Conservation (phyloP, 805 yeast genomes). For the Metschnikowia henanensis region DNA sequence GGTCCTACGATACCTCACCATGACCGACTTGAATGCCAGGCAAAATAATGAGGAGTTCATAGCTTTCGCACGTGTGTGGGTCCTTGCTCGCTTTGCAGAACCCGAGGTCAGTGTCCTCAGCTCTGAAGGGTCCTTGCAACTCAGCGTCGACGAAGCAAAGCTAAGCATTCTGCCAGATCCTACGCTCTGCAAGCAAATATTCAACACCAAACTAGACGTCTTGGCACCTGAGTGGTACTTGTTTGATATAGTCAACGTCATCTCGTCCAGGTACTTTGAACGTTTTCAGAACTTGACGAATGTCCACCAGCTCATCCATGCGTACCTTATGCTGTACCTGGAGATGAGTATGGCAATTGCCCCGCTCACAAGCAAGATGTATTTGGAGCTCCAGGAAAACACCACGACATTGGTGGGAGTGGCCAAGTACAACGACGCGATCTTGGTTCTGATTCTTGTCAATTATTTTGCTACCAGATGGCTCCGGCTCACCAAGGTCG, state of each 20-base stretch:
- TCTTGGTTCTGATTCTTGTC: conserved; percentile 9
- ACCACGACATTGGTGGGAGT: conserved; percentile 10
- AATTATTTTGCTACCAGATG: conserved; percentile 14
- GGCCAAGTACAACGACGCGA: conserved; percentile 7
- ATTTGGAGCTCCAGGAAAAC: conserved; percentile 6
- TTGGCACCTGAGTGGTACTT: conserved; percentile 5
- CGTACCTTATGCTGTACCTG: conserved; percentile 16
- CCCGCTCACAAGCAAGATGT: conserved; percentile 10
- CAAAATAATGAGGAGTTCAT: conserved; percentile 9
- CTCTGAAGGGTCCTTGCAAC: conserved; percentile 9
- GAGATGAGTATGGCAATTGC: conserved; percentile 9
- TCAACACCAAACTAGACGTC: conserved; percentile 1
- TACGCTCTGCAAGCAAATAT: conserved; percentile 5
- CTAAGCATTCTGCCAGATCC: conserved; percentile 16
- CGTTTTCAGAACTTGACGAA: conserved; percentile 12
- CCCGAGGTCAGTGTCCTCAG: conserved; percentile 13
- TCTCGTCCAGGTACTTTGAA: conserved; percentile 12
- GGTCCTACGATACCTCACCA: conserved; percentile 8
- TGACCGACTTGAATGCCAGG: conserved; percentile 5
- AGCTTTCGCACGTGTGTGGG: conserved; percentile 20
- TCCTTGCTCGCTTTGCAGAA: conserved; percentile 13
- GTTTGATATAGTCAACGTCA: conserved; percentile 4
- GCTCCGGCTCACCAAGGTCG: conserved; percentile 17
- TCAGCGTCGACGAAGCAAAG: conserved; percentile 2
- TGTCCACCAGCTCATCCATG: conserved; percentile 11